A percentile compares a stretch with the other conserved stretches of the same genome.
phyloP scores from a whole-genome alignment of 768 basidiomycete species.

The Trametopsis cervina region DNA sequence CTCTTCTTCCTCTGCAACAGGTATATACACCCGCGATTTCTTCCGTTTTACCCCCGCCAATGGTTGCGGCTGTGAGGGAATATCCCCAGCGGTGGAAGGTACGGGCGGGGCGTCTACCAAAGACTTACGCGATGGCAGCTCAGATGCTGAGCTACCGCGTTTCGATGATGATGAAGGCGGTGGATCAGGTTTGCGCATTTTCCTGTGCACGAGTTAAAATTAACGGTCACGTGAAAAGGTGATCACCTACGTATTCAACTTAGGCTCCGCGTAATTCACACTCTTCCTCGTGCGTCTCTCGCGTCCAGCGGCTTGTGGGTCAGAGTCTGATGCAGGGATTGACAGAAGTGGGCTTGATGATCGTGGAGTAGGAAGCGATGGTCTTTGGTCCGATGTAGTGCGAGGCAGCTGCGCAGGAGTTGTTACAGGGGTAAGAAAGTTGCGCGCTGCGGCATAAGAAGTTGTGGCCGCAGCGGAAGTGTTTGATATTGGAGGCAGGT shows the following conservation, averaged over 20 bases:
- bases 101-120: slow-evolving; percentile 5
- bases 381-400: slow-evolving; percentile 18
- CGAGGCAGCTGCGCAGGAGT: no score
- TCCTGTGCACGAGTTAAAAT: slow-evolving; percentile 35
- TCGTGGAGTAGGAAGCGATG: slow-evolving; percentile 42
- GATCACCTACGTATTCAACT: slow-evolving; percentile 71
- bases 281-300: slow-evolving; percentile 66
- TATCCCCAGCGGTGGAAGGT: slow-evolving; percentile 15
- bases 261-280: slow-evolving; percentile 82
- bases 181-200: slow-evolving; percentile 84
- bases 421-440: slow-evolving; percentile 37
- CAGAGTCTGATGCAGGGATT: slow-evolving; percentile 30
- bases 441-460: slow-evolving; percentile 29
- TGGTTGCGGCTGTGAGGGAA: slow-evolving; percentile 15
- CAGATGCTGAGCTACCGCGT: slow-evolving; percentile 23
- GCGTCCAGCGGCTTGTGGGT: slow-evolving; percentile 29
- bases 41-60: slow-evolving; percentile 35
- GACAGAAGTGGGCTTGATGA: slow-evolving; percentile 37
- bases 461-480: no score
- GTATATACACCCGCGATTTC: slow-evolving; percentile 44
- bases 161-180: slow-evolving; percentile 32
- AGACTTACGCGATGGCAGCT: slow-evolving; percentile 11
- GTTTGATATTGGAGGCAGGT: slow-evolving; percentile 20
- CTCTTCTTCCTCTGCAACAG: slow-evolving; percentile 48
- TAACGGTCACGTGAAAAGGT: not conserved